phyloP scores from a whole-genome alignment of 1,284 basidiomycete species.

The Naganishia sp. region DNA sequence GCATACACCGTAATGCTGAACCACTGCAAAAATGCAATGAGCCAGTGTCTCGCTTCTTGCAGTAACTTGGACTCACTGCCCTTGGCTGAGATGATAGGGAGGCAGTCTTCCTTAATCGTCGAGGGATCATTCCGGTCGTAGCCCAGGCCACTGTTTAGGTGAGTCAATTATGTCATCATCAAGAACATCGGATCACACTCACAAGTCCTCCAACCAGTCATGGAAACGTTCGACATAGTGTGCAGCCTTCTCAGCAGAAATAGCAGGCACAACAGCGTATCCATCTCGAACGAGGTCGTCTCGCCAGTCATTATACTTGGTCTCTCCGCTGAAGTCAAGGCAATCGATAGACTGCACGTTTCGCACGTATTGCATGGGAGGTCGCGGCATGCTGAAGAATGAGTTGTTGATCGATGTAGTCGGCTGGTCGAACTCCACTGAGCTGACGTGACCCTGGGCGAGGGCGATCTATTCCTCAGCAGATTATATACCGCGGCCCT shows the following conservation, averaged over 20 bases:
- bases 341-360: conserved; percentile 16
- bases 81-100: conserved; percentile 40
- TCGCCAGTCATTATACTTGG: conserved; percentile 39
- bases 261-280: conserved; percentile 42
- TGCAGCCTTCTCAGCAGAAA: conserved; percentile 40
- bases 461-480: too few relatives aligned
- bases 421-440: too few relatives aligned
- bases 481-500: too few relatives aligned
- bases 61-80: conserved; percentile 27
- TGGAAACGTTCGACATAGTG: conserved; percentile 38
- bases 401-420: background rate
- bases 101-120: conserved; percentile 39
- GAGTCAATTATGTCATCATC: background rate
- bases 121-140: conserved; percentile 41
- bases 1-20: conserved; percentile 3
- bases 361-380: conserved; percentile 22
- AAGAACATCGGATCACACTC: background rate
- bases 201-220: conserved; percentile 44
- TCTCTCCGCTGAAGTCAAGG: conserved; percentile 15
- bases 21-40: background rate
- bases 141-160: conserved; percentile 34
- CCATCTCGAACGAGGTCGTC: conserved; percentile 42
- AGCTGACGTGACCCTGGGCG: too few relatives aligned
- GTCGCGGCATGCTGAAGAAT: conserved; percentile 7
- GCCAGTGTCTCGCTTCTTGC: conserved; percentile 9